phyloP scores from a whole-genome alignment of 345 rosid species.

The Rubroshorea leprosula region DNA sequence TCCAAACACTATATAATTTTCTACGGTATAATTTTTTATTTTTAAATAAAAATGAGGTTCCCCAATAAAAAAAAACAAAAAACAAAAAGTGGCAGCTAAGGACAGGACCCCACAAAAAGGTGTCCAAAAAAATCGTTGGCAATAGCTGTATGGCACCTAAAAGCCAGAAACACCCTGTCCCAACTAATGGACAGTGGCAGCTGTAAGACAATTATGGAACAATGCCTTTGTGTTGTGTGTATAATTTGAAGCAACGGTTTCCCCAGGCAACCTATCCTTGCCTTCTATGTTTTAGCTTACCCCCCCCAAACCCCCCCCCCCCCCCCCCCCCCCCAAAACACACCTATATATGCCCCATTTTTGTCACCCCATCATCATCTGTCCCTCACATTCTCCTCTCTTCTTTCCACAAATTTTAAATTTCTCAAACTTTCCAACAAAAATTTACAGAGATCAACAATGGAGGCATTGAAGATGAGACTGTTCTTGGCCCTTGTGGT shows the following conservation, averaged over 20 bases:
- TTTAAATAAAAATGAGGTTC: background rate
- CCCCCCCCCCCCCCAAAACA: too few relatives aligned
- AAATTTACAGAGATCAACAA: too few relatives aligned
- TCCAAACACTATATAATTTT: too few relatives aligned
- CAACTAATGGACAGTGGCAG: constrained; percentile 8
- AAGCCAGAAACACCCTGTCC: constrained; percentile 8
- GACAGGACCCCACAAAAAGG: constrained; percentile 3
- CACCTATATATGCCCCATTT: constrained; percentile 11
- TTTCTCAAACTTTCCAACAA: too few relatives aligned
- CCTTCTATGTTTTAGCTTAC: background rate
- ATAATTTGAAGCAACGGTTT: constrained; percentile 14
- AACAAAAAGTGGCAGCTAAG: background rate
- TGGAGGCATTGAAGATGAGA: constrained; percentile 27
- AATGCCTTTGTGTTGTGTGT: too few relatives aligned
- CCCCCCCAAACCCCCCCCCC: background rate
- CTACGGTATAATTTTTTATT: too few relatives aligned
- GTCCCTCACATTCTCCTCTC: background rate
- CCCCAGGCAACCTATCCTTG: constrained; percentile 10
- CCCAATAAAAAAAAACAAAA: too few relatives aligned
- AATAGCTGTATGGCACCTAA: constrained; percentile 13
- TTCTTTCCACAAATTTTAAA: too few relatives aligned
- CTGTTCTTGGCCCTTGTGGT: constrained; percentile 21
- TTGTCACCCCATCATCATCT: background rate
- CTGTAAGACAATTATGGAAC: background rate
- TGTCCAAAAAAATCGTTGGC: background rate